Conservation (phyloP, 73 alveolate species). For the Halteria grandinella region DNA sequence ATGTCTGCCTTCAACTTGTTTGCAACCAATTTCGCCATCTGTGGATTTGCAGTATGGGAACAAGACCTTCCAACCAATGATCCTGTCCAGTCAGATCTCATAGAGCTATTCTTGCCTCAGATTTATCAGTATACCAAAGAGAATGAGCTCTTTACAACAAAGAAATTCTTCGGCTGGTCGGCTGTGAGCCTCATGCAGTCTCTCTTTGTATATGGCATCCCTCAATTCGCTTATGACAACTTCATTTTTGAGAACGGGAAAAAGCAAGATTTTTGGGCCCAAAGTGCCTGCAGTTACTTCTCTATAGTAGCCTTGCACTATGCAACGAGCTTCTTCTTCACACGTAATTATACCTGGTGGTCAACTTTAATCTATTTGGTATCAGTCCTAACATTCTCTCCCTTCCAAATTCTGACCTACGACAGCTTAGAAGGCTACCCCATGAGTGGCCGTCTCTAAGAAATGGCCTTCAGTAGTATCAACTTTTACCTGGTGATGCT, state of each 20-base stretch:
- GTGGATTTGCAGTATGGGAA: slow-evolving; percentile 45
- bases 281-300: slow-evolving; percentile 12
- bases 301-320: slow-evolving; percentile 20
- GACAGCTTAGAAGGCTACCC: background rate
- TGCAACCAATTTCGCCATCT: slow-evolving; percentile 67
- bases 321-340: background rate
- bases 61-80: slow-evolving; percentile 36
- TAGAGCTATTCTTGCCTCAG: slow-evolving; percentile 8
- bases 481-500: slow-evolving; percentile 16
- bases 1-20: slow-evolving; percentile 71
- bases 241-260: slow-evolving; percentile 8
- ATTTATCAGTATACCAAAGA: slow-evolving; percentile 18
- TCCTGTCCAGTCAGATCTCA: background rate
- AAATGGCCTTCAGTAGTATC: background rate
- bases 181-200: background rate
- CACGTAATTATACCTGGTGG: slow-evolving; percentile 19
- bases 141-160: slow-evolving; percentile 20
- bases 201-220: slow-evolving; percentile 14
- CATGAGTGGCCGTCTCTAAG: background rate
- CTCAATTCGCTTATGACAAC: slow-evolving; percentile 1
- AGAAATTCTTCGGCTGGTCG: slow-evolving; percentile 41
- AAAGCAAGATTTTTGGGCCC: slow-evolving; percentile 10
- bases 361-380: background rate
- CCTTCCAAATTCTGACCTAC: background rate
- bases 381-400: slow-evolving; percentile 21